phyloP scores from a whole-genome alignment of 2,329 filamentous ascomycete species.

The Paraphoma chrysanthemicola region DNA sequence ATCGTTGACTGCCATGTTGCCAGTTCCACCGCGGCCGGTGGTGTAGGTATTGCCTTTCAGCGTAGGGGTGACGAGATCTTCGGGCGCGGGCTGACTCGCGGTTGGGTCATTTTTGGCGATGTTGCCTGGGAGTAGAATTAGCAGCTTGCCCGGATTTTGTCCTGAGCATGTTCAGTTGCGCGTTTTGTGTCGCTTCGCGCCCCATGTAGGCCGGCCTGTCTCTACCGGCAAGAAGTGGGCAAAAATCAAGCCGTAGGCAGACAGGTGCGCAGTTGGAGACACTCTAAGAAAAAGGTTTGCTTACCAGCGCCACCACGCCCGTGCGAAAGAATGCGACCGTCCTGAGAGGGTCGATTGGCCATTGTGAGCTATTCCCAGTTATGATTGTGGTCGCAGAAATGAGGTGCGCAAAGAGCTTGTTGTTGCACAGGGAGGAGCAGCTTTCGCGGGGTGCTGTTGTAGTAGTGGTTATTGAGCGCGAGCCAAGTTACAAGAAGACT shows the following conservation, averaged over 20 bases:
- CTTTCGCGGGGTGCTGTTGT: neutral
- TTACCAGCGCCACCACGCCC: conserved; percentile 78
- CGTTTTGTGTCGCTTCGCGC: neutral
- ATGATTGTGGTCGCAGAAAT: neutral
- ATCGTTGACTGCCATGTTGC: conserved; percentile 86
- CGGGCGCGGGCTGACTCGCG: conserved; percentile 39
- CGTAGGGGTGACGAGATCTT: conserved; percentile 80
- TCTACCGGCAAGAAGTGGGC: neutral
- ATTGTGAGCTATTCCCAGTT: conserved; percentile 11
- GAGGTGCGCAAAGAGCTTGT: conserved; percentile 1
- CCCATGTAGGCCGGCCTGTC: too few species aligned
- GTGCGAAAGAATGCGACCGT: conserved; percentile 60
- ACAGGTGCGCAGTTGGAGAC: conserved; percentile 2
- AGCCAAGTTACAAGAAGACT: conserved; percentile 9
- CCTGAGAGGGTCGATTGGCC: conserved; percentile 29
- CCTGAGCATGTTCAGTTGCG: neutral
- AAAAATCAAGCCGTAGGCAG: neutral
- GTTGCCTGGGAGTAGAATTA: conserved; percentile 52
- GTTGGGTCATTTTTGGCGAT: conserved; percentile 50
- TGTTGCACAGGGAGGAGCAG: neutral
- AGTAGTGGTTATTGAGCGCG: conserved; percentile 5
- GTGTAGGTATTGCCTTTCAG: conserved; percentile 86
- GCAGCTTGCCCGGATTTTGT: neutral
- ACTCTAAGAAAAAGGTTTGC: conserved; percentile 7
- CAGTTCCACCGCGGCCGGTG: conserved; percentile 85